phyloP scores from a whole-genome alignment of 371 early-diverging fungal species.

The Capniomyces stellatus region DNA sequence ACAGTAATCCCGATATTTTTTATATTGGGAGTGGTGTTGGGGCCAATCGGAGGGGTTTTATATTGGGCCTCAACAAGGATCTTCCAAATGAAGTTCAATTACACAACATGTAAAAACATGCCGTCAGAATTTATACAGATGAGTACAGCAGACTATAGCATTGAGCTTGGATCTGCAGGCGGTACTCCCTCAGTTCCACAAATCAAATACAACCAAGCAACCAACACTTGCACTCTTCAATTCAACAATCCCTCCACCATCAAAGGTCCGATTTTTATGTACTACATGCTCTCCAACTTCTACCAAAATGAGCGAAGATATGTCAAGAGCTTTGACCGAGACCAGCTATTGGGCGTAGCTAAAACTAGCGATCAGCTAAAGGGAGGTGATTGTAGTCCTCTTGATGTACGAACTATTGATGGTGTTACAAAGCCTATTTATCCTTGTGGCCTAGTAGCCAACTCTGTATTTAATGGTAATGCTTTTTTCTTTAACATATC shows the following conservation, averaged over 20 bases:
- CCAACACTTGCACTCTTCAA: slow-evolving; percentile 44
- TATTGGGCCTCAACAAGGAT: slow-evolving; percentile 40
- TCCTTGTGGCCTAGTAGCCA: slow-evolving; percentile 98
- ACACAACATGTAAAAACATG: slow-evolving; percentile 52
- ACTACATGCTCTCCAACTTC: slow-evolving; percentile 90
- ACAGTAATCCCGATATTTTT: slow-evolving; percentile 84
- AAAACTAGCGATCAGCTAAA: slow-evolving; percentile 19
- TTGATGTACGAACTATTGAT: slow-evolving; percentile 21
- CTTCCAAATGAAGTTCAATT: slow-evolving; percentile 71
- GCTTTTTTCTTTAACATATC: background rate
- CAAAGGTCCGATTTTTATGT: slow-evolving; percentile 67
- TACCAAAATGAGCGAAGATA: slow-evolving; percentile 96
- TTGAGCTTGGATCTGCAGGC: slow-evolving; percentile 17
- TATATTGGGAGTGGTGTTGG: slow-evolving; percentile 72
- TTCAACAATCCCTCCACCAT: slow-evolving; percentile 50
- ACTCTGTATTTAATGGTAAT: slow-evolving; percentile 76
- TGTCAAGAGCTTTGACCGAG: slow-evolving; percentile 69
- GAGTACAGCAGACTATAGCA: slow-evolving; percentile 14
- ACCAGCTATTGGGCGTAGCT: slow-evolving; percentile 63
- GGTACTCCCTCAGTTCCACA: slow-evolving; percentile 7
- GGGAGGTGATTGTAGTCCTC: slow-evolving; percentile 30
- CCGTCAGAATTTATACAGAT: slow-evolving; percentile 9
- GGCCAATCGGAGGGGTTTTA: slow-evolving; percentile 74
- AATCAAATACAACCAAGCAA: slow-evolving; percentile 23
- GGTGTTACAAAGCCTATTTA: slow-evolving; percentile 38